phyloP scores from a whole-genome alignment of 1,284 basidiomycete species.

The Apiotrichum siamense region DNA sequence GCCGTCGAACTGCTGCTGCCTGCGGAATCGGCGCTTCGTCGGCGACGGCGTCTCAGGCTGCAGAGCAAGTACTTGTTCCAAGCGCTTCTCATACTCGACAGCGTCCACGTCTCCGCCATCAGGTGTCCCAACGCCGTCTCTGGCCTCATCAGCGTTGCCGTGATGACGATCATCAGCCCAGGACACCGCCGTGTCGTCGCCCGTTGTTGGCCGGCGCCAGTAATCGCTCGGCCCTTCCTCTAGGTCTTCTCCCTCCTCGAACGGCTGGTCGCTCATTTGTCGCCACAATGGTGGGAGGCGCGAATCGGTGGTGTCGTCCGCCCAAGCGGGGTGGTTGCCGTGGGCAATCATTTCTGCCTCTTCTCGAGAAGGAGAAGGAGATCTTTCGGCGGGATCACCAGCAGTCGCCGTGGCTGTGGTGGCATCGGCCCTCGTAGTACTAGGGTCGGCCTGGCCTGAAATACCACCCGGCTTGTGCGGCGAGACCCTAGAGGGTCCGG shows the following conservation, averaged over 20 bases:
- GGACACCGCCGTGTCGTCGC: neutral
- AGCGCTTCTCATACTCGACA: constrained; percentile 15
- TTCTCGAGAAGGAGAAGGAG: too few relatives aligned
- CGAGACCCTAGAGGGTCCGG: too few relatives aligned
- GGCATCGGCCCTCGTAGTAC: too few relatives aligned
- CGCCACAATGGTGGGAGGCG: constrained; percentile 11
- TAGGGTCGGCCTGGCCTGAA: too few relatives aligned
- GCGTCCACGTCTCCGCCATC: constrained; percentile 6
- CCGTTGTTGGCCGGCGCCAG: constrained; percentile 11
- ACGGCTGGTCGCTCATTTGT: constrained; percentile 6
- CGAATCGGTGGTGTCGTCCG: neutral
- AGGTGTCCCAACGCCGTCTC: constrained; percentile 1
- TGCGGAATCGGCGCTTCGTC: constrained; percentile 1
- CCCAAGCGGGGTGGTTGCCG: neutral
- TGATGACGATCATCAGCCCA: neutral
- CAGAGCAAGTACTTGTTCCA: constrained; percentile 14
- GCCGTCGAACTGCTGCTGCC: neutral
- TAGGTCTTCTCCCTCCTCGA: constrained; percentile 3
- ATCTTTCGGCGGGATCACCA: too few relatives aligned
- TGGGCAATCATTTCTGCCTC: neutral
- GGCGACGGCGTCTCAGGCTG: constrained; percentile 10
- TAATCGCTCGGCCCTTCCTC: constrained; percentile 21
- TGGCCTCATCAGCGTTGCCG: neutral
- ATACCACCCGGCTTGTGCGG: too few relatives aligned
- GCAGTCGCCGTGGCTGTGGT: too few relatives aligned